Evolutionary conservation across 257 asterid genomes (phyloP).

Genomic region (Coffea canephora): DNA sequence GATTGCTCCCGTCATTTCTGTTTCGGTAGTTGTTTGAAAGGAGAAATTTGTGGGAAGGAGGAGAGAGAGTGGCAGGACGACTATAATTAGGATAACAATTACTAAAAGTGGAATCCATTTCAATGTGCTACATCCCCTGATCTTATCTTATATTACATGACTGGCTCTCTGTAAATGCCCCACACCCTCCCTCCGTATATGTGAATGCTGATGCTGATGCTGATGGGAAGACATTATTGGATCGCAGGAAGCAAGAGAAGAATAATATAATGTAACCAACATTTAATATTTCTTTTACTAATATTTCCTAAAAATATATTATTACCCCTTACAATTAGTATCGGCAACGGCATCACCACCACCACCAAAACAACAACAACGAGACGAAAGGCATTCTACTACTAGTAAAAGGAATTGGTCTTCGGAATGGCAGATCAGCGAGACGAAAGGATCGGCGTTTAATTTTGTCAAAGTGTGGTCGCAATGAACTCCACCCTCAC

Average conservation of each 20-base stretch:
- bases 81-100: neutral
- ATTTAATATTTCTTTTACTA: too few relatives aligned
- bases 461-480: neutral
- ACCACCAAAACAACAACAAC: neutral
- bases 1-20: constrained; percentile 1
- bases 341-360: neutral
- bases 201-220: neutral
- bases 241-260: neutral
- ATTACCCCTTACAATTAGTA: neutral
- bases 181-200: neutral
- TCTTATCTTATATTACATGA: neutral
- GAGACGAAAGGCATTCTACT: neutral
- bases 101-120: neutral
- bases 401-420: neutral
- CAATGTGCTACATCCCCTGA: neutral
- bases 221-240: neutral
- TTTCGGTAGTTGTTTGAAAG: neutral
- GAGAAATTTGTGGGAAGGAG: constrained; percentile 16
- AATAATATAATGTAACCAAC: neutral
- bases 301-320: neutral
- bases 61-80: neutral
- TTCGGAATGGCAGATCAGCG: neutral
- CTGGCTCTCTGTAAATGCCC: neutral
- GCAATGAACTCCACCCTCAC: neutral
- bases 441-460: neutral